Conservation (phyloP, 2,329 filamentous ascomycete genomes). For the Aspergillus neoniger region DNA sequence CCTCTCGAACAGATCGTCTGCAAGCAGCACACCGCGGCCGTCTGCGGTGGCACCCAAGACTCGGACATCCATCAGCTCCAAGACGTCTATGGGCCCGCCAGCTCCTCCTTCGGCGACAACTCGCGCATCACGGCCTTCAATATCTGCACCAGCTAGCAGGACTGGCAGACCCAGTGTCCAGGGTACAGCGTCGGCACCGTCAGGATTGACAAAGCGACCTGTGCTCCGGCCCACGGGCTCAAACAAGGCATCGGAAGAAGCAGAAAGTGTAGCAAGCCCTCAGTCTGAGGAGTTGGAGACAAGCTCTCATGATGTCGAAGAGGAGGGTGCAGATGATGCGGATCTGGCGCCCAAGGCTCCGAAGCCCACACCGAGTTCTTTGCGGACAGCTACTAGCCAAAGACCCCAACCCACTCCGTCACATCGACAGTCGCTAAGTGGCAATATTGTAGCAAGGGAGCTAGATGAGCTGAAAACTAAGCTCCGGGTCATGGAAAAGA, state of each 20-base stretch:
- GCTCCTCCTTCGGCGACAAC: constrained; percentile 34
- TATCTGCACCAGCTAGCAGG: constrained; percentile 36
- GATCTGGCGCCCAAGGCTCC: constrained; percentile 25
- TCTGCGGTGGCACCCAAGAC: constrained; percentile 52
- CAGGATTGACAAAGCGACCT: constrained; percentile 34
- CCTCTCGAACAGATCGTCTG: constrained; percentile 49
- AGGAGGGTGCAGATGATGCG: constrained; percentile 24
- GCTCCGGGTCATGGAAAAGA: constrained; percentile 82
- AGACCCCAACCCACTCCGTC: constrained; percentile 32
- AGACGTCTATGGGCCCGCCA: constrained; percentile 70
- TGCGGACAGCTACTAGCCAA: constrained; percentile 28
- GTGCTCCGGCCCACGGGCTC: constrained; percentile 33
- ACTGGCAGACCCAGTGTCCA: constrained; percentile 36
- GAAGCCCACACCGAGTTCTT: constrained; percentile 27
- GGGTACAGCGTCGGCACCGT: constrained; percentile 25
- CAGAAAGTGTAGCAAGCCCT: constrained; percentile 28
- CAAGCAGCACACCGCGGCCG: constrained; percentile 55
- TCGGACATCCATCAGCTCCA: constrained; percentile 57
- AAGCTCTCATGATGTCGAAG: constrained; percentile 29
- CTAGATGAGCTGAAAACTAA: constrained; percentile 89
- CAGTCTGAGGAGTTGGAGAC: constrained; percentile 34
- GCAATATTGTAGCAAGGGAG: constrained; percentile 60
- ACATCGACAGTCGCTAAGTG: constrained; percentile 49
- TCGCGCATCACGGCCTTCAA: constrained; percentile 43
- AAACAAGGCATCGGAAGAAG: constrained; percentile 31